Base-by-base conservation (phyloP, 768 basidiomycete genomes). In the Suillus tomentosus region DNA sequence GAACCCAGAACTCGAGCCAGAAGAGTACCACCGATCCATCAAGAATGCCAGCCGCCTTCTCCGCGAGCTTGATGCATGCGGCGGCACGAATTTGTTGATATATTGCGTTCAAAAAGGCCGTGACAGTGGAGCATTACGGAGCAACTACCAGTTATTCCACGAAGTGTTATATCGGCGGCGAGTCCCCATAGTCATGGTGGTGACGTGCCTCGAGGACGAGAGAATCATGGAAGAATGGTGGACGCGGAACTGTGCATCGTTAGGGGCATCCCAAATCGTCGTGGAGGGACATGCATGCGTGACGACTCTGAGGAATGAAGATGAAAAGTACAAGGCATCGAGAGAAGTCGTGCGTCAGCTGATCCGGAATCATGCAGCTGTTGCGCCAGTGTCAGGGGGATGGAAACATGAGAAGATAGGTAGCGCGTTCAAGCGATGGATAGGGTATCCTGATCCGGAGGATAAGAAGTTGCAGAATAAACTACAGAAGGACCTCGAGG, bases 131-230 rank as follows among this genome's bases (percentile, higher is more conserved):
- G 61, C 71, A 1, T 64, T 69, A 22, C 70, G 75, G 42, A 68
- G 77, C 61, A 83, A 82, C 60, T 82, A 79, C 69, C 69, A 70
- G 14, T 69, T 81, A 10, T 81, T 81, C 65, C 47, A 73, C 17
- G 75, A 82, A 50, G 72, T 80, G 39, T 71, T 82, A 14, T 82
- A 80, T 58, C 69, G 71, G 58, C 68, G 69, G 45, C 55, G 73
- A 45, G 81, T 83, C 6, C 82, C 81, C 13, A 74, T 78, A 19
- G 72, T 79, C 0, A 60, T 82, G 27, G 76, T 78, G 34, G 66
- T 83, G 55, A 82, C 80, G 6, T 73, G 80, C 34, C 65, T 82
- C 31, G 81, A 80, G 68, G 75, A 75, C 50, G 71, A 79, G 27
- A 10, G 11, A 7, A 50, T n/a, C 34, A 78, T 79, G 77, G 78